These are phyloP conservation scores for Hysterium pulicare DNA, from an alignment of 2,329 filamentous ascomycete species.

Conservation along the genomic window DNA sequence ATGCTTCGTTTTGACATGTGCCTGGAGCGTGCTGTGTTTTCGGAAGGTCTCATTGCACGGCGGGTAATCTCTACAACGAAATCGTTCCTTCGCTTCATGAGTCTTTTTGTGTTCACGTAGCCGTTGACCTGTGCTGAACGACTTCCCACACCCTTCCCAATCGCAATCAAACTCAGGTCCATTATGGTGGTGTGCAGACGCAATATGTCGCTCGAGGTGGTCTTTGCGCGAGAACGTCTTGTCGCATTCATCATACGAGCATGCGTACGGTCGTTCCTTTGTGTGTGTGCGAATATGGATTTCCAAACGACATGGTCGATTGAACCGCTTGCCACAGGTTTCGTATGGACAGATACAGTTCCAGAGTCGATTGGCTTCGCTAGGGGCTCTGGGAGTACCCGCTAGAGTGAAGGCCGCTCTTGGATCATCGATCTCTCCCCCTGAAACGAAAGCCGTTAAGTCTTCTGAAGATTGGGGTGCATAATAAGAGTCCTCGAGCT, in stretches of 20 bases:
- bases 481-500: background rate
- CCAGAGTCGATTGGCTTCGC: slow-evolving; percentile 60
- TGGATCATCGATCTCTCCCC: slow-evolving; percentile 11
- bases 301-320: slow-evolving; percentile 75
- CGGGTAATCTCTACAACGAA: slow-evolving; percentile 66
- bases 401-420: slow-evolving; percentile 26
- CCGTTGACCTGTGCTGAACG: slow-evolving; percentile 75
- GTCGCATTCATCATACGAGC: slow-evolving; percentile 65
- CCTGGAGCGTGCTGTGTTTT: slow-evolving; percentile 80
- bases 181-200: slow-evolving; percentile 72
- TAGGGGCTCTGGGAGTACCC: slow-evolving; percentile 23
- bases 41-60: slow-evolving; percentile 76
- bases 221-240: slow-evolving; percentile 86
- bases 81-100: slow-evolving; percentile 74
- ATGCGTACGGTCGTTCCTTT: slow-evolving; percentile 77
- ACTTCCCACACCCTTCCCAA: slow-evolving; percentile 71
- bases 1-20: slow-evolving; percentile 76
- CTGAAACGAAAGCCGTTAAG: background rate
- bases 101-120: slow-evolving; percentile 74
- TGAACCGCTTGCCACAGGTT: slow-evolving; percentile 78
- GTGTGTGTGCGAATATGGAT: slow-evolving; percentile 82
- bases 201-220: slow-evolving; percentile 81
- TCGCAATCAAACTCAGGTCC: slow-evolving; percentile 67
- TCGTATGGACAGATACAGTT: slow-evolving; percentile 72
- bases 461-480: background rate